Base-by-base conservation (phyloP, 2,329 filamentous ascomycete species). In the Trichoderma semiorbis region DNA sequence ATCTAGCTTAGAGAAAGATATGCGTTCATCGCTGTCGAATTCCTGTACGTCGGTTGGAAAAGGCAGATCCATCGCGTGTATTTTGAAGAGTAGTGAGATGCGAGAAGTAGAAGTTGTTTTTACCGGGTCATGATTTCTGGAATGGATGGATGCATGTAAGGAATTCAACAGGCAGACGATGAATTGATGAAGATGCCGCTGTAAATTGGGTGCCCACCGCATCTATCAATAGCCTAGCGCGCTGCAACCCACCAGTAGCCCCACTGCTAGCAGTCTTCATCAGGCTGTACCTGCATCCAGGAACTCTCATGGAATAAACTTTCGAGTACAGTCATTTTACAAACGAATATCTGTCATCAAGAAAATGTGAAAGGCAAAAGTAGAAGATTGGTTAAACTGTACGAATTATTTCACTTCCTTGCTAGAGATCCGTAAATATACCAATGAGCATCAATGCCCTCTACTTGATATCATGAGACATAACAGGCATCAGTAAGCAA, bases 1-100 rank as follows among this genome's bases (percentile, higher is more conserved):
- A 81, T 95, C 92, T 73, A 93, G 85, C 79, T 89, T 92, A n/a
- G 93, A 95, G 83, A 92, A 97, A 7, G 93, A 95, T 78, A 97
- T 93, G 76, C 95, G 92, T 32, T 93, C 88, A 79, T 97, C 94
- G 72, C 84, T 84, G 77, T 92, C 90, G 79, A 97, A 97, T 62
- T 92, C 87, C 71, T 88, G 86, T 16, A 88, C 86, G 71, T 93
- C 84, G 21, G 84, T 89, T 26, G 89, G 89, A 70, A 91, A 89
- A 12, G 82, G 72, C 2, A 75, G 57, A 14, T 82, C 79, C 80
- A 82, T 82, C 64, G 60, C 50, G 68, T 63, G 34, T 57, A 10
- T 53, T 16, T 47, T 53, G 28, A 47, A 18, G 16, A 28, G n/a
- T 5, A 39, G 30, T 62, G 36, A 50, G 36, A 18, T 36, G n/a